Evolutionary conservation across 306 rosid species (phyloP), one percentile per base, ranked within the genome.

Genomic region (Psophocarpus tetragonolobus): DNA sequence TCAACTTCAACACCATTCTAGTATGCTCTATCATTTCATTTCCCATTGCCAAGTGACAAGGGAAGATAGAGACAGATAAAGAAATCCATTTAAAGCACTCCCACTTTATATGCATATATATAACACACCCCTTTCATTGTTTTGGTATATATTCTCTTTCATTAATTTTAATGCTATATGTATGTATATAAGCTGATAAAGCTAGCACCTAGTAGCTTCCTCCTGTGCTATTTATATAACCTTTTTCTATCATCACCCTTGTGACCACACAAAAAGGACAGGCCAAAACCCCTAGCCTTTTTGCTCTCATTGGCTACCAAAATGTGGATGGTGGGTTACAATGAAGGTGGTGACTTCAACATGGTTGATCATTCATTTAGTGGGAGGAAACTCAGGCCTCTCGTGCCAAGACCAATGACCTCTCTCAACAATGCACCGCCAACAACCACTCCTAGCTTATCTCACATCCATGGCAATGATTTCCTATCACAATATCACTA

Each of bases 281-380:
- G 42, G 17, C 67, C 66, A 63, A 63, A 62, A 36, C 18, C 48
- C 70, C 70, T 64, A 35, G 8, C 48, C n/a, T 36, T 64, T 35
- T 35, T 64, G 8, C 30, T 18, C 29, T 10, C 44, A n/a, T 32
- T 58, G 11, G 21, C 65, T 27, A 56, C 70, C 75, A 50, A 61
- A 82, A 92, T 92, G 98, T 91, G 97, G 97, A 95, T 89, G 89
- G 83, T 91, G 30, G 71, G 71, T 30, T 89, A 87, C 76, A 87
- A 89, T 58, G 94, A 89, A 51, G 87, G 80, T 20, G 83, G 75
- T 58, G 96, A 92, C 9, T 84, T 90, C 75, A 89, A 84, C n/a
- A 14, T 74, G 66, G 65, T 54, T 38, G 71, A 65, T 36, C 71
- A 65, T 36, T 36, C 71, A 18, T 20, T 65, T 32, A 65, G 1